phyloP scores from a whole-genome alignment of 768 basidiomycete species.

The Amanita pseudoporphyria region DNA sequence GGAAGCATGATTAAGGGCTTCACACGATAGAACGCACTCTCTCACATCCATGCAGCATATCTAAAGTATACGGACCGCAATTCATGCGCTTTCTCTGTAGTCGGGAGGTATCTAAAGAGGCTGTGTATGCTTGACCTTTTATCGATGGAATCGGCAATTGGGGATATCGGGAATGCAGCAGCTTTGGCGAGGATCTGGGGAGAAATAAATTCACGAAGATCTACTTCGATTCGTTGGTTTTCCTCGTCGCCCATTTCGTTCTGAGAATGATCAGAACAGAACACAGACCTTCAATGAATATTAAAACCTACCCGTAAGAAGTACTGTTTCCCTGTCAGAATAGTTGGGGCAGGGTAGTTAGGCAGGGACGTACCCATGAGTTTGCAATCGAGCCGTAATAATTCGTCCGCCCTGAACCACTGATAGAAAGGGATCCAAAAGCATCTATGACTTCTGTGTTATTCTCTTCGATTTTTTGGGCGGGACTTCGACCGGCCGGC shows the following conservation, averaged over 20 bases:
- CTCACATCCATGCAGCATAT: constrained; percentile 67
- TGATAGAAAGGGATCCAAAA: constrained; percentile 72
- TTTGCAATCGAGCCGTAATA: constrained; percentile 72
- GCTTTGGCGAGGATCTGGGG: constrained; percentile 55
- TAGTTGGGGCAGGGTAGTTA: background rate
- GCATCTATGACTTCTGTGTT: constrained; percentile 68
- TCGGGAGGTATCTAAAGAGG: constrained; percentile 64
- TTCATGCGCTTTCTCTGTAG: constrained; percentile 47
- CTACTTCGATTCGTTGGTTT: constrained; percentile 37
- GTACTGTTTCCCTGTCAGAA: constrained; percentile 33
- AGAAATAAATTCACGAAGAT: constrained; percentile 47
- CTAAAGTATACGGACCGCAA: constrained; percentile 52
- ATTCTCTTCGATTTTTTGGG: constrained; percentile 51
- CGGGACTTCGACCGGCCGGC: constrained; percentile 29
- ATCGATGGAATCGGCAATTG: constrained; percentile 25
- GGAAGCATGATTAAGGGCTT: background rate
- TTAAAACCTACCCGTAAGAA: constrained; percentile 72
- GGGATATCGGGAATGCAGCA: constrained; percentile 54
- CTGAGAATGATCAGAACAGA: constrained; percentile 21
- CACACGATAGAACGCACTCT: background rate
- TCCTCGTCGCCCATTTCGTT: constrained; percentile 54
- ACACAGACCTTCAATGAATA: constrained; percentile 1
- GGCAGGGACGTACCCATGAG: constrained; percentile 49
- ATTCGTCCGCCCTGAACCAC: constrained; percentile 60
- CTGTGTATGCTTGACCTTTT: constrained; percentile 41